Conservation (phyloP, 495 filamentous ascomycete species). For the Bathelium albidoporum region DNA sequence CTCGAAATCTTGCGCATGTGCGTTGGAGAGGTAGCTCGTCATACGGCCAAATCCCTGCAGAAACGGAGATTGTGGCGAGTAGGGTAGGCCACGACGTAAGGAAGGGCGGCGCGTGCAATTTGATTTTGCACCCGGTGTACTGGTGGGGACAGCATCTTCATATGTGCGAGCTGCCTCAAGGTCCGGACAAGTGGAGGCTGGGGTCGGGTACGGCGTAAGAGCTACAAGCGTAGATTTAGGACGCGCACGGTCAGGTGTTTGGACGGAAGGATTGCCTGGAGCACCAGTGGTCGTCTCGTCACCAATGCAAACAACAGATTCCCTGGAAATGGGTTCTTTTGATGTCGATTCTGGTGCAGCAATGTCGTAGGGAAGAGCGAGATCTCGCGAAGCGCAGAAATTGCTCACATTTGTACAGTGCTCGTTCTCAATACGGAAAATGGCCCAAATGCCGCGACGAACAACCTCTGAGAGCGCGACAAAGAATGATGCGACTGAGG, state of each 20-base stretch:
- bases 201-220: background rate
- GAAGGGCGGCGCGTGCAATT: constrained; percentile 7
- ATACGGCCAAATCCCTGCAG: constrained; percentile 34
- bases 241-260: background rate
- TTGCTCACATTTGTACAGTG: constrained; percentile 46
- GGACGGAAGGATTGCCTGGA: background rate
- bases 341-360: constrained; percentile 12
- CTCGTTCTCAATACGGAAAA: constrained; percentile 95
- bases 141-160: constrained; percentile 6
- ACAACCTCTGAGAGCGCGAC: constrained; percentile 67
- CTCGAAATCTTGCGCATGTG: constrained; percentile 84
- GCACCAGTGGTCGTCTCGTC: background rate
- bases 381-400: constrained; percentile 72
- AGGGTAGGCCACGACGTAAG: background rate
- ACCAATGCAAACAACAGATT: background rate
- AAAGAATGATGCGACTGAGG: constrained; percentile 63
- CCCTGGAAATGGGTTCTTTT: background rate
- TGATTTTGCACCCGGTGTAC: background rate
- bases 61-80: constrained; percentile 8
- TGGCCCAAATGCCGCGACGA: constrained; percentile 75
- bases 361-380: constrained; percentile 70
- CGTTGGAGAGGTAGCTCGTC: constrained; percentile 54
- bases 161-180: constrained; percentile 12
- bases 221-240: background rate
- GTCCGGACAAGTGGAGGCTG: constrained; percentile 1